Conservation (phyloP, 2,329 filamentous ascomycete genomes). For the Diaporthe sp. region DNA sequence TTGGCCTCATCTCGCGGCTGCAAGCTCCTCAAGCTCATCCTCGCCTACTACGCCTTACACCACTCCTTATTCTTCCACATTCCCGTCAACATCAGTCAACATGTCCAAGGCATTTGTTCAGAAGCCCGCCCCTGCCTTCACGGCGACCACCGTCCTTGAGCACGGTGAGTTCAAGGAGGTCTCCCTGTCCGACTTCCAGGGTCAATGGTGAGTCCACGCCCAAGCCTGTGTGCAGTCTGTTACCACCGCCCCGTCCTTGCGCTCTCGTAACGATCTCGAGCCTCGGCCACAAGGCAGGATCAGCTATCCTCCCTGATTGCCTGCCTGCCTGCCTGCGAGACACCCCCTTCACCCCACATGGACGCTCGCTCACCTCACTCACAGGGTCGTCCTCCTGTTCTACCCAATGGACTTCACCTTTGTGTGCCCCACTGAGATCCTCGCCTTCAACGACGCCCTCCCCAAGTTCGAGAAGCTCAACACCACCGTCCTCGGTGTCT, state of each 20-base stretch:
- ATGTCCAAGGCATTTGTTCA: slow-evolving; percentile 60
- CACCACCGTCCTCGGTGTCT: slow-evolving; percentile 69
- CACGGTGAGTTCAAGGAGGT: slow-evolving; percentile 60
- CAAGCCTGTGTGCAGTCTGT: neutral
- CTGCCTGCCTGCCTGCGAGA: neutral
- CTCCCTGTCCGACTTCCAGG: slow-evolving; percentile 54
- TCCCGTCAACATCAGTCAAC: slow-evolving; percentile 31
- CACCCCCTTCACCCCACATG: neutral
- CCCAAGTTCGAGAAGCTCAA: slow-evolving; percentile 68
- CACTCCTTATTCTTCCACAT: neutral
- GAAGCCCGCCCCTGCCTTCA: slow-evolving; percentile 60
- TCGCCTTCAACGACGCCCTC: slow-evolving; percentile 72
- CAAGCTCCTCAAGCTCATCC: neutral
- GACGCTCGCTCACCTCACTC: slow-evolving; percentile 22
- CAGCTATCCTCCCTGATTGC: neutral
- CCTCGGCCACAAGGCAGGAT: neutral
- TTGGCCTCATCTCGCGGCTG: slow-evolving; percentile 20
- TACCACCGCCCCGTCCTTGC: neutral
- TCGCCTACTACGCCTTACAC: neutral
- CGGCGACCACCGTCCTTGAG: slow-evolving; percentile 59
- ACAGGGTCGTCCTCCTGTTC: slow-evolving; percentile 73
- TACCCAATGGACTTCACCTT: slow-evolving; percentile 77
- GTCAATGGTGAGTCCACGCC: slow-evolving; percentile 54
- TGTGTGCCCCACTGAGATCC: slow-evolving; percentile 74
- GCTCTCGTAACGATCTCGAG: neutral